Base-by-base conservation (phyloP, 495 filamentous ascomycete species). In the Aspergillus hancockii region DNA sequence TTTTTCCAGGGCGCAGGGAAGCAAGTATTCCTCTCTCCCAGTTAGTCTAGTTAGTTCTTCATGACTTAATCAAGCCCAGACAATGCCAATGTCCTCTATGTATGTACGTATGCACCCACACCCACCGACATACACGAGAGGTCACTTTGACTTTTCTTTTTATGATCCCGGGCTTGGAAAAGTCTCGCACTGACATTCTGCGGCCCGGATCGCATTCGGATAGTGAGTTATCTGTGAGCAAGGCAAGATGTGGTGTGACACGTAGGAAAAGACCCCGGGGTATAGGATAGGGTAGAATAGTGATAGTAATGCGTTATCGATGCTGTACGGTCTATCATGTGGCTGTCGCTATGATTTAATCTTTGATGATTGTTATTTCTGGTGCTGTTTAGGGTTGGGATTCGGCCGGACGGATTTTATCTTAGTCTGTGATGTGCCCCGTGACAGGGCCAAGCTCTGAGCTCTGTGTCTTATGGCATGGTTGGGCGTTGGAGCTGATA, bases 111-210 rank as follows among this genome's bases (percentile, higher is more conserved):
- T 18, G 28, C 18, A 14, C 47, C 31, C 8, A 32, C 12, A 10
- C 4, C 10, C 30, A 31, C n/a, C n/a, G n/a, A n/a, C n/a, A n/a
- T n/a, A n/a, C 46, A 49, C 46, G 46, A 49, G 46, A 49, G 46
- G 16, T 49, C 46, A 49, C 5, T 49, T 49, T 22, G n/a, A 49
- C 46, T 43, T 22, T 22, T 28, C 25, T n/a, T n/a, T n/a, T n/a
- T n/a, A n/a, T n/a, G n/a, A n/a, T n/a, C n/a, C 3, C 25, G 25
- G 25, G 3, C 25, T 28, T 28, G 25, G 25, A 28, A 53, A 54
- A 54, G 12, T 40, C 40, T 54, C 51, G 51, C 51, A 54, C 32
- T 54, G 51, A 54, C 51, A 32, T 21, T 54, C 32, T 54, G 31
- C 32, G 51, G 32, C 32, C 21, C 32, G 51, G 49, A 32, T 52